Evolutionary conservation across 805 yeast genomes (phyloP), one percentile per base, ranked within the genome.

Genomic region (Schwanniomyces yamadae): DNA sequence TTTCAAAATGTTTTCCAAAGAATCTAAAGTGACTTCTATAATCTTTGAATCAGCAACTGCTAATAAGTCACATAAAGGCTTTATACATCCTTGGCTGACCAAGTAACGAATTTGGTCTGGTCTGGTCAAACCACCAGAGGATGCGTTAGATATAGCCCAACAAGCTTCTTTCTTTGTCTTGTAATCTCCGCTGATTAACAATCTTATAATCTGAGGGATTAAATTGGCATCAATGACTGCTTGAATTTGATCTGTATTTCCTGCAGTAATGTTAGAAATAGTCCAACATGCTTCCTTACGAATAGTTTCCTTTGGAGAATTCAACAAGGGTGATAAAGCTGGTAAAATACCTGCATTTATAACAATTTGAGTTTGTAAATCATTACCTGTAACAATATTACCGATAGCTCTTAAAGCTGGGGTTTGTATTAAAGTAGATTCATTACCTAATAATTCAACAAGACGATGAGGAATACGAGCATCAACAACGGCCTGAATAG

Each of bases 281-380:
- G 99, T 91, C 99, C 99, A 93, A 71, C 99, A 89, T 4, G 98
- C 95, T 71, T 93, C 99, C 63, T 93, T 93, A 58, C 93, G 82
- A 50, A 93, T 84, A 12, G 93, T 79, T 62, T 93, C 99, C 71
- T 90, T 89, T 41, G 87, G 79, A 21, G 95, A 84, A 45, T 78
- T 71, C 52, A 93, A 74, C 47, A 93, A 73, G 31, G 85, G 86
- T 34, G 82, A 80, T 44, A 93, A 72, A 14, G 95, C 95, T 23
- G 84, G 80, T 53, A 93, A 73, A 10, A 91, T 96, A 44, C 97
- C 96, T 23, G 89, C 80, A 61, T 93, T 91, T 53, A 93, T 86
- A 32, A 91, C 91, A 39, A 87, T 81, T 66, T 93, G 99, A 15
- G 99, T 93, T 73, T 93, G 98, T 44, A 81, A 58, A 61, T 93